Evolutionary conservation across 352 stramenopile genomes (phyloP).

Genomic region (Globisporangium nunn): DNA sequence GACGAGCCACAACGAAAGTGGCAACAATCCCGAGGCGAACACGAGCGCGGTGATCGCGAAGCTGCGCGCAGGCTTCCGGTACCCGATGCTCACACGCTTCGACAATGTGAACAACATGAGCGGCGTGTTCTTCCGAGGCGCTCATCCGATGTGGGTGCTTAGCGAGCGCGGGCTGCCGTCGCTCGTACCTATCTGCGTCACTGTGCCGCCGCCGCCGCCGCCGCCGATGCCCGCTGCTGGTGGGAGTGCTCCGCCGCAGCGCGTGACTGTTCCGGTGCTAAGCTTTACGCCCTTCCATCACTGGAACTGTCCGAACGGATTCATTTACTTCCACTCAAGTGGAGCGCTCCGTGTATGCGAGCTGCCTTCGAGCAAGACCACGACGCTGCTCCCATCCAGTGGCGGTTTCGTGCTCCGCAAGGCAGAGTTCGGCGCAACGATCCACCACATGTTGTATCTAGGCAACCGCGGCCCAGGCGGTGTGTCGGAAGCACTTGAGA

Average conservation of each 20-base stretch:
- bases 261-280: constrained; percentile 70
- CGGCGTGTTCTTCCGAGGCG: constrained; percentile 77
- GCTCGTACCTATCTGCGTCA: constrained; percentile 74
- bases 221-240: constrained; percentile 8
- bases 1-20: constrained; percentile 37
- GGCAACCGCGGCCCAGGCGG: constrained; percentile 66
- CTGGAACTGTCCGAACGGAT: constrained; percentile 84
- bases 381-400: constrained; percentile 59
- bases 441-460: constrained; percentile 81
- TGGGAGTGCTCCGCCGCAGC: constrained; percentile 22
- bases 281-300: constrained; percentile 86
- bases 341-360: constrained; percentile 76
- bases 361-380: constrained; percentile 64
- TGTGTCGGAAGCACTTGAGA: constrained; percentile 69
- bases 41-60: constrained; percentile 64
- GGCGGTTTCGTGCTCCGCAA: constrained; percentile 79
- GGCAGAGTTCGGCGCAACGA: constrained; percentile 55
- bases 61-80: constrained; percentile 71
- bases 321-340: constrained; percentile 85
- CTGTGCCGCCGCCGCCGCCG: constrained; percentile 18
- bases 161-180: constrained; percentile 54
- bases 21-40: constrained; percentile 48
- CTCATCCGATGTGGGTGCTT: constrained; percentile 80
- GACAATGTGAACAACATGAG: constrained; percentile 83
- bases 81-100: constrained; percentile 81